These are phyloP conservation scores for Teunomyces tritomae DNA, from an alignment of 805 yeast species.

Conservation along the genomic window DNA sequence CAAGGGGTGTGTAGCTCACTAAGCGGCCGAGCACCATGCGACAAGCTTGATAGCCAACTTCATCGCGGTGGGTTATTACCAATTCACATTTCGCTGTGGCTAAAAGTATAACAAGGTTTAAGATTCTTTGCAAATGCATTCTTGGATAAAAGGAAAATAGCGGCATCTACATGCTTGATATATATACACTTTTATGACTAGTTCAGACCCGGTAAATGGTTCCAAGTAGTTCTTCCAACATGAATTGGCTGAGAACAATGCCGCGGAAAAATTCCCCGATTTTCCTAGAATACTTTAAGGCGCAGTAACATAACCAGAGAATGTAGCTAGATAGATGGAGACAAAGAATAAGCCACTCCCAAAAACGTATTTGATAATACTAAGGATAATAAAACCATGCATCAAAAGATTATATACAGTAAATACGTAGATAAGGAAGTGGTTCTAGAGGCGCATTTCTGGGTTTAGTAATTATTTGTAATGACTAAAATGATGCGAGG, in stretches of 20 bases:
- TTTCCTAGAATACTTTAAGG: neutral
- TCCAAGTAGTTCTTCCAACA: neutral
- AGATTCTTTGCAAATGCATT: neutral
- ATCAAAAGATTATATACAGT: neutral
- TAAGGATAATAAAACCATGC: no score
- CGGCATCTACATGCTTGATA: neutral
- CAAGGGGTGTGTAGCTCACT: neutral
- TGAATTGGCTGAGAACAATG: neutral
- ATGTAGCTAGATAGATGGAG: neutral
- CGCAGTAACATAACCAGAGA: neutral
- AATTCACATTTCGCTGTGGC: neutral
- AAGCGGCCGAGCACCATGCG: neutral
- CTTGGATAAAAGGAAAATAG: neutral
- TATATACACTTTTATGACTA: neutral
- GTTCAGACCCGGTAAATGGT: neutral
- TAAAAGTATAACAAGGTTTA: neutral
- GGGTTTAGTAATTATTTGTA: neutral
- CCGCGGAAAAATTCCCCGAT: neutral
- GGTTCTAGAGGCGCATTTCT: neutral
- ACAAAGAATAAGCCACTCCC: neutral
- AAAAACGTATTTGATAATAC: no score
- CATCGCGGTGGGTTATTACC: neutral
- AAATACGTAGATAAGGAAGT: neutral
- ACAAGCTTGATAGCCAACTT: conserved; percentile 1
- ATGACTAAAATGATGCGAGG: neutral